Conservation (phyloP, 805 yeast species). For the Starmerella apis region DNA sequence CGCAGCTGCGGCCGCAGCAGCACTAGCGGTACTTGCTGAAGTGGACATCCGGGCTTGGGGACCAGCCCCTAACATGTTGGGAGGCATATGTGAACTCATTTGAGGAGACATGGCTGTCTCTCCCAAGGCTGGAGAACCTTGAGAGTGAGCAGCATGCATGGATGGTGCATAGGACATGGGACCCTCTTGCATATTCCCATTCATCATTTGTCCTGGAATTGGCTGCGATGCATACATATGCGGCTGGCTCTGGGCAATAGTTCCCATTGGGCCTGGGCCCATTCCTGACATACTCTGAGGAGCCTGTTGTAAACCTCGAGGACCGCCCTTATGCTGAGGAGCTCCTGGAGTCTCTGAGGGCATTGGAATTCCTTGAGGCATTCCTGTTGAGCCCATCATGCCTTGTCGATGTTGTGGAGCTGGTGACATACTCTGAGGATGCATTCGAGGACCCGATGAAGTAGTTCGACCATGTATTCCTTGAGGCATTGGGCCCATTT, state of each 20-base stretch:
- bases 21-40: not conserved
- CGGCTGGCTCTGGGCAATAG: not conserved
- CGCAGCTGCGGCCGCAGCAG: constrained; percentile 1
- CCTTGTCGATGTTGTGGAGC: not conserved
- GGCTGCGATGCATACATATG: not conserved
- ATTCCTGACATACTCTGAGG: not conserved
- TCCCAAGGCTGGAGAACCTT: not conserved
- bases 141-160: not conserved
- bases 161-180: not conserved
- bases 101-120: not conserved
- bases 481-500: not conserved
- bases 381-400: constrained; percentile 7
- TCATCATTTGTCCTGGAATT: constrained; percentile 4
- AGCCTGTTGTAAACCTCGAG: constrained; percentile 5
- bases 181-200: not conserved
- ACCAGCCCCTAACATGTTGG: not conserved
- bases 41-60: not conserved
- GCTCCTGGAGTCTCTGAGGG: not conserved
- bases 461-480: not conserved
- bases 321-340: not conserved
- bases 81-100: constrained; percentile 3
- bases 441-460: not conserved
- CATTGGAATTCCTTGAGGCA: not conserved
- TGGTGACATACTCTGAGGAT: not conserved
- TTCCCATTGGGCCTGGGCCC: not conserved